Evolutionary conservation across 345 rosid species (phyloP), one percentile per base, ranked within the genome.

Genomic region (Eucalyptus rudis): DNA sequence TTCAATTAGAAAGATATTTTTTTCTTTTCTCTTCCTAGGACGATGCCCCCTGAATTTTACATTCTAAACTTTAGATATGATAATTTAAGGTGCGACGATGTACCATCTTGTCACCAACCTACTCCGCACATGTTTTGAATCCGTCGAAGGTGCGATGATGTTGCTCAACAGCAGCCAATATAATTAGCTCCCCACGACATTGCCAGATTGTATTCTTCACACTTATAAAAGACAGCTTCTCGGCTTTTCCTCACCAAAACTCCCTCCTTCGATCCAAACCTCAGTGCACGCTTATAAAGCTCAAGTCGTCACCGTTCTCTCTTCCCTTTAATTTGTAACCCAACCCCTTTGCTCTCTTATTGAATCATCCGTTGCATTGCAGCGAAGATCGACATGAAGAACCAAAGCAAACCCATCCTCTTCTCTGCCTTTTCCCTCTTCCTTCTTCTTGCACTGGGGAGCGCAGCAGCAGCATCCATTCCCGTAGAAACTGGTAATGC

Each of bases 401-500:
- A 43, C 25, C 88, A 86, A 86, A 89, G 71, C 80, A 88, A 59
- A 88, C 54, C 88, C 87, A 81, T 81, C 19, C 88, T 79, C 49
- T 1, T 80, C 49, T 49, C 71, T 44, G 36, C 52, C 81, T 88
- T 76, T 40, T 86, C 87, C 12, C 90, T 47, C 31, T 59, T 13
- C 85, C 90, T 44, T 51, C 64, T 58, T 90, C 64, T 58, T 71
- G 49, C 49, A 43, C 47, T 83, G 22, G 10, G 29, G 27, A 86
- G 88, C 80, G 4, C 50, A n/a, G 58, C 87, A 43, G 50, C 86
- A 83, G 4, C 89, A 59, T 36, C 64, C 86, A 44, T 86, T 86
- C 88, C 94, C 58, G 90, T 90, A 66, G 94, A 92, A 93, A 90
- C 90, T 90, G 95, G 92, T 24, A 14, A 25, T 58, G 13, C 29